Evolutionary conservation across 192 early-diverging fungal genomes (phyloP), one percentile per base, ranked within the genome.

Genomic region (Blastocladiella britannica): DNA sequence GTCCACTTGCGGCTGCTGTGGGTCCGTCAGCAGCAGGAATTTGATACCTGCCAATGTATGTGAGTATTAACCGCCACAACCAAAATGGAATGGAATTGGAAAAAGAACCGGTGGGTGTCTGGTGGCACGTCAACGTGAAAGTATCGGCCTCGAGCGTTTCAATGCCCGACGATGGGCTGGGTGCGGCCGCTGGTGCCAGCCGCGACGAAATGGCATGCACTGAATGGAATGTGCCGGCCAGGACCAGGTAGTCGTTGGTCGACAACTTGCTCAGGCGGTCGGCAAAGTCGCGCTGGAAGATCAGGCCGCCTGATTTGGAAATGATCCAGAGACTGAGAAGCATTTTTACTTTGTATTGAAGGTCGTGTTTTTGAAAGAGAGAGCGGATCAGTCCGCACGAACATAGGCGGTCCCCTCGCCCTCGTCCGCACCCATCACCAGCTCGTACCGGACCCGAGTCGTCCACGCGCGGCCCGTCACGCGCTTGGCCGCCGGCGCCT

Each of bases 141-240:
- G 77, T 77, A 29, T 91, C 87, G 3, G 89, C 78, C 63, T 98
- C 91, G 7, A 98, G 80, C 56, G 90, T 75, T 67, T 98, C 89
- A 53, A 95, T 82, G 4, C 94, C 92, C 20, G 73, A 74, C 23
- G 90, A 92, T 20, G n/a, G n/a, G n/a, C n/a, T n/a, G n/a, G n/a
- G n/a, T n/a, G 67, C 71, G 28, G 72, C 70, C 1, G 86, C 78
- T 1, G 94, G 94, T 7, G 89, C 88, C 25, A 98, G 89, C 55
- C 87, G 81, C 47, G 90, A 82, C 4, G 94, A 87, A 54, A 98
- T 88, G 4, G 91, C 91, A 59, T 98, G 94, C 52, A 98, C 86
- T 58, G 87, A 87, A 57, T 97, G 93, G 64, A 97, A 91, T 18
- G 91, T 97, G 59, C 91, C 93, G 0, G 94, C 94, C 52, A 98